phyloP scores from a whole-genome alignment of 1,139 yeast genomes.

The Pneumocystis oryctolagi region DNA sequence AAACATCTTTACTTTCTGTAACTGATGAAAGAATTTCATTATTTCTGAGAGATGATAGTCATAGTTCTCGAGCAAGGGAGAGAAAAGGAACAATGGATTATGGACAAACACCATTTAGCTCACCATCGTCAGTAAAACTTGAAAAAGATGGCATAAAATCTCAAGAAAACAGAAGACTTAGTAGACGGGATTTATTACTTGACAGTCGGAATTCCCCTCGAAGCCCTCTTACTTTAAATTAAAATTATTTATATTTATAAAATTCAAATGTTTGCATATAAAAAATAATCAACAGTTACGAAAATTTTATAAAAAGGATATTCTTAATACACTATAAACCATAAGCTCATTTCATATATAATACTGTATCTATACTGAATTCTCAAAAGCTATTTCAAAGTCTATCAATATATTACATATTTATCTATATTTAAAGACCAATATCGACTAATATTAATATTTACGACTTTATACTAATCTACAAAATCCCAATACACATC shows the following conservation, averaged over 20 bases:
- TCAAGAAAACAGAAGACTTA: not conserved
- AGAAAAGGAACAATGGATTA: not conserved
- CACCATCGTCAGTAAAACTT: not conserved
- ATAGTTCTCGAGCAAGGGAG: not conserved
- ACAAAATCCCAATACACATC: not conserved
- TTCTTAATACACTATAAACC: not conserved
- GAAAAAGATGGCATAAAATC: not conserved
- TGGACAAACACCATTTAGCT: not conserved
- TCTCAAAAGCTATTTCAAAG: not conserved
- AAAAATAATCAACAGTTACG: not conserved
- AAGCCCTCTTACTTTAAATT: not conserved
- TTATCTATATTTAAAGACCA: not conserved
- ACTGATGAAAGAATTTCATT: slow-evolving; percentile 54
- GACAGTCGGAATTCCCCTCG: not conserved
- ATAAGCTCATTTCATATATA: not conserved
- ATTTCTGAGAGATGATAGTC: slow-evolving; percentile 44
- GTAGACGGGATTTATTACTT: not conserved
- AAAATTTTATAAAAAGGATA: not conserved
- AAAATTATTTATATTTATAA: not conserved
- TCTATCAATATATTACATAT: not conserved
- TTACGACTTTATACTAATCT: not conserved
- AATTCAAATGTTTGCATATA: not conserved
- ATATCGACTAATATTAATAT: not conserved
- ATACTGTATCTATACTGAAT: not conserved
- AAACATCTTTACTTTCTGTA: slow-evolving; percentile 37